Evolutionary conservation across 2,329 filamentous ascomycete genomes (phyloP).

Genomic region (Phyllosticta capitalensis): DNA sequence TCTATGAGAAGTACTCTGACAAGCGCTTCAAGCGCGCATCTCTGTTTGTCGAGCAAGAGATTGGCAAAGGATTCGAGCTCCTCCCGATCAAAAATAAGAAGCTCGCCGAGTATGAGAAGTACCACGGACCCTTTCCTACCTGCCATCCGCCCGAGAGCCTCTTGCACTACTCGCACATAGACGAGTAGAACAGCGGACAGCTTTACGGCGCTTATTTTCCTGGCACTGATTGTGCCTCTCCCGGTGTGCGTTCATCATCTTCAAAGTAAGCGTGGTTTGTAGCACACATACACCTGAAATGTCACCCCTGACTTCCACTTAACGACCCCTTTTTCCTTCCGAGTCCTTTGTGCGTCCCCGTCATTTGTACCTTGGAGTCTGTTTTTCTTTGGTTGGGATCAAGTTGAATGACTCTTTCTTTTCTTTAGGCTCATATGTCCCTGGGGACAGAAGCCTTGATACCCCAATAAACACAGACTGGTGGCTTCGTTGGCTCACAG

Average conservation of each 20-base stretch:
- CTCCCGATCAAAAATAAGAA: constrained; percentile 25
- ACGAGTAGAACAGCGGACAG: not conserved
- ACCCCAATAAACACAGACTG: not conserved
- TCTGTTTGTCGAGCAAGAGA: constrained; percentile 65
- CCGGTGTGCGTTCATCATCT: not conserved
- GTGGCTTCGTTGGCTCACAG: not conserved
- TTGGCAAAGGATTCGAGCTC: constrained; percentile 52
- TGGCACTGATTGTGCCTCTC: not conserved
- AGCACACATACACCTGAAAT: not conserved
- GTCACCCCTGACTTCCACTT: not conserved
- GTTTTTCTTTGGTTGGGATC: not conserved
- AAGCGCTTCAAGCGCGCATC: constrained; percentile 81
- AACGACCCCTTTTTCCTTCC: not conserved
- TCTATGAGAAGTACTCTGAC: constrained; percentile 88
- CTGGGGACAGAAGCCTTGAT: not conserved
- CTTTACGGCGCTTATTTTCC: not conserved
- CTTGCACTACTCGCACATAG: not conserved
- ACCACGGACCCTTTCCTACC: not conserved
- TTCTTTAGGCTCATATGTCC: not conserved
- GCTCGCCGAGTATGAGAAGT: constrained; percentile 15
- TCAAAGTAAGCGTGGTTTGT: not conserved
- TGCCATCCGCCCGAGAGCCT: not conserved
- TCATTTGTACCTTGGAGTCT: not conserved
- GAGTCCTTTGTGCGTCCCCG: not conserved
- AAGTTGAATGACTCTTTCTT: not conserved